Conservation (phyloP, 2,329 filamentous ascomycete species). For the Arachnopeziza araneosa region DNA sequence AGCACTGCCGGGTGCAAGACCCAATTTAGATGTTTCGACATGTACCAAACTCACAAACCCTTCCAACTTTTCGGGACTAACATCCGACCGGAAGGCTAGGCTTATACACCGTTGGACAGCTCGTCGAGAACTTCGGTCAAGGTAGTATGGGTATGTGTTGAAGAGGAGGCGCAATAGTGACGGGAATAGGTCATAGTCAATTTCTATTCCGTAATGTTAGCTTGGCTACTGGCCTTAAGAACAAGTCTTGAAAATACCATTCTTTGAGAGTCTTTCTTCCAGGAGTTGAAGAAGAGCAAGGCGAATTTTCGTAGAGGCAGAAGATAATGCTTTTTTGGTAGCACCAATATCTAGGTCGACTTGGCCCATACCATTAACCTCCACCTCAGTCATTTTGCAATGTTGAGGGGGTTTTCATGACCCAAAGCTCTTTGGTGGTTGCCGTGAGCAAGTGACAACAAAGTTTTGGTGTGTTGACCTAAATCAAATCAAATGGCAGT, state of each 20-base stretch:
- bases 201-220: background rate
- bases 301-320: constrained; percentile 55
- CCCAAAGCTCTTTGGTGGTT: constrained; percentile 9
- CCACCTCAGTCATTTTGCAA: constrained; percentile 45
- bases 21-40: constrained; percentile 68
- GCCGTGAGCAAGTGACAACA: background rate
- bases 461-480: background rate
- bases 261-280: constrained; percentile 50
- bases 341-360: constrained; percentile 50
- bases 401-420: constrained; percentile 27
- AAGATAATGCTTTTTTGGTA: constrained; percentile 47
- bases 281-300: constrained; percentile 49
- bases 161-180: constrained; percentile 68
- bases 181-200: background rate
- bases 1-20: constrained; percentile 72
- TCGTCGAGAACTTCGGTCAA: constrained; percentile 76
- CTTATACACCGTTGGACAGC: constrained; percentile 77
- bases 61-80: constrained; percentile 52
- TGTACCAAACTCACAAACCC: constrained; percentile 63
- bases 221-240: background rate
- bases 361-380: constrained; percentile 36
- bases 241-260: constrained; percentile 40
- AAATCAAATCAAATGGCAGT: background rate
- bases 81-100: constrained; percentile 54
- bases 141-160: constrained; percentile 80